Evolutionary conservation across 352 stramenopile genomes (phyloP).

Genomic region (Phytophthora litchii): DNA sequence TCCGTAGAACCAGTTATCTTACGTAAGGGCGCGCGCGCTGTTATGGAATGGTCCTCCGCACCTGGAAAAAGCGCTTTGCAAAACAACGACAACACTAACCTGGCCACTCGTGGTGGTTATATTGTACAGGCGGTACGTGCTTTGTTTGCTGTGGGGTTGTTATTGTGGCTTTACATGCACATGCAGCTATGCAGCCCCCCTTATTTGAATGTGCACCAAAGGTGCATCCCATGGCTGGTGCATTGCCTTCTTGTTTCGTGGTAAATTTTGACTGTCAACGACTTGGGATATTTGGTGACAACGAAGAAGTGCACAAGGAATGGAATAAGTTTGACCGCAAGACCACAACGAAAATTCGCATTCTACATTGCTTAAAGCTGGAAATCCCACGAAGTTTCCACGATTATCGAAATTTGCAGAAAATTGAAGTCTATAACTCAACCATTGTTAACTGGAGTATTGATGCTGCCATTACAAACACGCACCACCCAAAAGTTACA

Average conservation of each 20-base stretch:
- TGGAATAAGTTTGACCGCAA: conserved; percentile 4
- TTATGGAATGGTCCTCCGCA: neutral
- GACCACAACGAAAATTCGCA: neutral
- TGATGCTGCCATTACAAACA: neutral
- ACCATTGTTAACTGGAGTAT: conserved; percentile 1
- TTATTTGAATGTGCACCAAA: neutral
- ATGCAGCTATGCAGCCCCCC: neutral
- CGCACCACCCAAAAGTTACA: neutral
- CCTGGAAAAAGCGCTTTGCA: too few species aligned
- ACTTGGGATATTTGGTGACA: neutral
- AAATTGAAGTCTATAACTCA: conserved; percentile 3
- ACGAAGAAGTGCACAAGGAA: neutral
- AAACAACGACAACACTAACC: neutral
- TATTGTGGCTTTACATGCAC: neutral
- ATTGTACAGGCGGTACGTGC: neutral
- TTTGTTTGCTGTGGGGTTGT: neutral
- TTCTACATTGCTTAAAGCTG: neutral
- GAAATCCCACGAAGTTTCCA: neutral
- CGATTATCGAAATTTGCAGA: neutral
- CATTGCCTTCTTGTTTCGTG: neutral
- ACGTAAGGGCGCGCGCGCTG: neutral
- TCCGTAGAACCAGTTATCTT: neutral
- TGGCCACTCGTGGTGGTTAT: neutral
- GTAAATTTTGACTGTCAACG: conserved; percentile 1
- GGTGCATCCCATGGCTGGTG: neutral